Evolutionary conservation across 83 land plant genomes (phyloP).

Genomic region (Thuja plicata): DNA sequence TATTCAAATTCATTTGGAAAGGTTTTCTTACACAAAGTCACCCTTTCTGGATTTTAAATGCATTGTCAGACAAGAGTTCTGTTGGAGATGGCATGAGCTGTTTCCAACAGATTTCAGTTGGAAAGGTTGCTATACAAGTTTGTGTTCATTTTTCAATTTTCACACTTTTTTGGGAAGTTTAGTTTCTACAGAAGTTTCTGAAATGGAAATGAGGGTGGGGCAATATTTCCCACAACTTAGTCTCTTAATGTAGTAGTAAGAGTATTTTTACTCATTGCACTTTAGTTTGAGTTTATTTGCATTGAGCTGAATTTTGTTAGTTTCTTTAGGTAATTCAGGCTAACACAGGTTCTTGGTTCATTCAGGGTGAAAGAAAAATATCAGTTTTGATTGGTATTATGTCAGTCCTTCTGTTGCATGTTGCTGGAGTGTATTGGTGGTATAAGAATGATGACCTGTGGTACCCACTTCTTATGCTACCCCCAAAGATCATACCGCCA

Average conservation of each 20-base stretch:
- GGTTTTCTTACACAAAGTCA: too few relatives aligned
- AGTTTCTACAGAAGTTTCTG: background rate
- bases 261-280: background rate
- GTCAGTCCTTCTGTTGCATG: constrained; percentile 39
- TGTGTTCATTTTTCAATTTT: background rate
- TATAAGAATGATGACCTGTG: constrained; percentile 59
- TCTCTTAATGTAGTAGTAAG: background rate
- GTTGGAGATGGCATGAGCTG: background rate
- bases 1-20: too few relatives aligned
- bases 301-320: background rate
- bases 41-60: too few relatives aligned
- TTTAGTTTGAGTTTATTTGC: background rate
- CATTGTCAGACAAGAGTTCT: too few relatives aligned
- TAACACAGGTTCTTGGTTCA: background rate
- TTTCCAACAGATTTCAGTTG: background rate
- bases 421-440: constrained; percentile 79
- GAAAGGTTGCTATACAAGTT: background rate
- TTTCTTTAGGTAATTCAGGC: background rate
- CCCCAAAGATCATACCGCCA: constrained; percentile 69
- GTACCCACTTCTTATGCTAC: constrained; percentile 71
- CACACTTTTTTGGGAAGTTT: background rate
- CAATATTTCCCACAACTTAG: background rate
- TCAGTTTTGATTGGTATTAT: constrained; percentile 31
- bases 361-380: constrained; percentile 75
- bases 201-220: background rate